Percentiles rank a stretch among this genome's conserved stretches.
Evolutionary conservation across 1,284 basidiomycete species (phyloP).

Genomic region (Afroboletus lepidellus): DNA sequence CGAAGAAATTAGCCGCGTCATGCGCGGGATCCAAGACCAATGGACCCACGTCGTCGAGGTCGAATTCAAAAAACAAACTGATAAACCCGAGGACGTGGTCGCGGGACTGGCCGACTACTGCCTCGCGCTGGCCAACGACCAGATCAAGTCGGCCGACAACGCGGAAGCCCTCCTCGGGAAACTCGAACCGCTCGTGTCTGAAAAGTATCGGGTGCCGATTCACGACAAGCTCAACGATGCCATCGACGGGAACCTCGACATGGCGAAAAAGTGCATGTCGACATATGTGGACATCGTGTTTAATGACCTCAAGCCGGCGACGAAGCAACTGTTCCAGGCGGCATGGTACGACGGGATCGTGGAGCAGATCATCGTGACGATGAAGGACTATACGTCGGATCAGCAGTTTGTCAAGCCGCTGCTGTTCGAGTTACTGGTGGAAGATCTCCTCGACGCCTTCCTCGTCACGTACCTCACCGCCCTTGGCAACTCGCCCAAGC

Average conservation of each 20-base stretch:
- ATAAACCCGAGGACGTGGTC: conserved; percentile 86
- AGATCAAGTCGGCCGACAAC: conserved; percentile 95
- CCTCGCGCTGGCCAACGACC: conserved; percentile 98
- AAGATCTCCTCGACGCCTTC: conserved; percentile 92
- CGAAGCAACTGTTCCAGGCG: conserved; percentile 82
- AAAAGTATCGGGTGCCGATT: conserved; percentile 87
- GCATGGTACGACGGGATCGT: conserved; percentile 89
- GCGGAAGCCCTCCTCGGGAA: conserved; percentile 84
- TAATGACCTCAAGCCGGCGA: conserved; percentile 90
- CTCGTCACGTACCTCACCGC: conserved; percentile 89
- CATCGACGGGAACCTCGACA: conserved; percentile 97
- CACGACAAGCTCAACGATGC: conserved; percentile 90
- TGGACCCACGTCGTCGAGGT: conserved; percentile 85
- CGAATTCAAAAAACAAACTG: conserved; percentile 86
- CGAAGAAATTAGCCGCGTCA: conserved; percentile 85
- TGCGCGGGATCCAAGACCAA: conserved; percentile 86
- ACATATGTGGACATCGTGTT: conserved; percentile 93
- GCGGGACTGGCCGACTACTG: conserved; percentile 94
- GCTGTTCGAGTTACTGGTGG: conserved; percentile 88
- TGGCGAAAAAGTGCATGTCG: conserved; percentile 95
- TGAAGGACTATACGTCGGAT: conserved; percentile 93
- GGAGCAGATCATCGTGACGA: conserved; percentile 88
- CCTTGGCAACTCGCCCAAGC: conserved; percentile 81
- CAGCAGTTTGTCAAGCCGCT: conserved; percentile 89
- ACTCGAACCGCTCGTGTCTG: conserved; percentile 88